Evolutionary conservation across 1,284 basidiomycete species (phyloP), one percentile per base, ranked within the genome.

Genomic region (Inonotus hispidus): DNA sequence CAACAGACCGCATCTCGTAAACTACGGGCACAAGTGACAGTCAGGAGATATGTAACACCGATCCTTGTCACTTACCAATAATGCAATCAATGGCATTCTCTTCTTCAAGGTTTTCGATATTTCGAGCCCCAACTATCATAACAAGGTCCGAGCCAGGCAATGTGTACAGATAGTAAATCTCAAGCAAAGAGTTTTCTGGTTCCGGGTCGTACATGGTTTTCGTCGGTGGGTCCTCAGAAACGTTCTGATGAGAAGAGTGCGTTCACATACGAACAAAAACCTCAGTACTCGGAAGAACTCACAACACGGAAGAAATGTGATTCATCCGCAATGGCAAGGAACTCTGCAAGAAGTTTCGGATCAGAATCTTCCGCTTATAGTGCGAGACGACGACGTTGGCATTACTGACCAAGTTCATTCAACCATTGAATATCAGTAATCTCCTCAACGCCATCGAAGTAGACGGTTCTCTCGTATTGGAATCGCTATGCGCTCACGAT

Each of bases 351-450:
- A 38, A 52, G 29, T n/a, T 16, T 13, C 11, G 27, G 7, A 7
- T 54, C 3, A 50, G 16, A 2, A 23, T n/a, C 16, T 14, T 32
- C 32, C 8, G 8, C n/a, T n/a, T 49, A 5, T 11, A 8, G 53
- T 21, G 11, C n/a, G n/a, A 8, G 37, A 60, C 14, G 41, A 10
- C 19, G 23, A 8, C 3, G 3, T 32, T 35, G 1, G 32, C 11
- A 54, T 27, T 13, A 35, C 61, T n/a, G n/a, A 59, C 61, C 61
- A 32, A 25, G 8, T 50, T 59, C 52, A 25, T 59, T 56, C 32
- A 59, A 27, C 61, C 61, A 63, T 37, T 59, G 57, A 16, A 63
- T 58, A 37, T 63, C 61, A 19, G 49, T 27, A 6, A 63, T 45
- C 16, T 52, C 59, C 38, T 57, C 56, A 0, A 35, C 60, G 23